These are phyloP conservation scores for Gossypium aridum DNA, from an alignment of 441 rosid species.

Conservation along the genomic window DNA sequence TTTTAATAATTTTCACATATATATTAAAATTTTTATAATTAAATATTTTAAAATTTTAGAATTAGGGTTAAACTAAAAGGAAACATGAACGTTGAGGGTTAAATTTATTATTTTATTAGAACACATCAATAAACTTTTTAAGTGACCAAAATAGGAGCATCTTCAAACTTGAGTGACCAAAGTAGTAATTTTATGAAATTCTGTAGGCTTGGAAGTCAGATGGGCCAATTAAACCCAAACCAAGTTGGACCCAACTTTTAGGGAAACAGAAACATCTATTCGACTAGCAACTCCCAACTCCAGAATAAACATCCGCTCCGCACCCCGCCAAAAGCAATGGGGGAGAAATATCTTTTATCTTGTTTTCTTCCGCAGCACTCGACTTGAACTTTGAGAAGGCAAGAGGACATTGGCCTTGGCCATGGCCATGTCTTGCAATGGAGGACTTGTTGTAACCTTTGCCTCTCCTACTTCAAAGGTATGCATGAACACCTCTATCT, in stretches of 20 bases:
- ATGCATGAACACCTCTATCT: conserved; percentile 18
- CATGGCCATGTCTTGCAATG: conserved; percentile 20
- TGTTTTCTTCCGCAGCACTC: not conserved
- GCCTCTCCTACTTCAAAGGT: conserved; percentile 26
- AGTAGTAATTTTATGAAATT: not conserved
- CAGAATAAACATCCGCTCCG: not conserved
- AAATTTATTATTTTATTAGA: no score
- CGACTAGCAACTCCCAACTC: not conserved
- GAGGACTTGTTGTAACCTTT: conserved; percentile 22
- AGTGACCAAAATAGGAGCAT: no score
- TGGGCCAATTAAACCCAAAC: not conserved
- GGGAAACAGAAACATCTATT: not conserved
- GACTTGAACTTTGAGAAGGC: not conserved
- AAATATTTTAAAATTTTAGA: no score
- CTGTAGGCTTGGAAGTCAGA: not conserved
- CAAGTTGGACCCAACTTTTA: not conserved
- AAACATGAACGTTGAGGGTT: no score
- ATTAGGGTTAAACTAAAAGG: no score
- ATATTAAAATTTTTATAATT: no score
- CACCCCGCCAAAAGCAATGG: conserved; percentile 2
- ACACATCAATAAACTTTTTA: no score
- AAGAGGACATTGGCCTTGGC: not conserved
- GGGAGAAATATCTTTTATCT: conserved; percentile 7
- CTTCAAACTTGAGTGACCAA: no score
- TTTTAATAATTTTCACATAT: no score